Evolutionary conservation across 75 land plant species (phyloP), one percentile per base, ranked within the genome.

Genomic region (Selaginella tamariscina): DNA sequence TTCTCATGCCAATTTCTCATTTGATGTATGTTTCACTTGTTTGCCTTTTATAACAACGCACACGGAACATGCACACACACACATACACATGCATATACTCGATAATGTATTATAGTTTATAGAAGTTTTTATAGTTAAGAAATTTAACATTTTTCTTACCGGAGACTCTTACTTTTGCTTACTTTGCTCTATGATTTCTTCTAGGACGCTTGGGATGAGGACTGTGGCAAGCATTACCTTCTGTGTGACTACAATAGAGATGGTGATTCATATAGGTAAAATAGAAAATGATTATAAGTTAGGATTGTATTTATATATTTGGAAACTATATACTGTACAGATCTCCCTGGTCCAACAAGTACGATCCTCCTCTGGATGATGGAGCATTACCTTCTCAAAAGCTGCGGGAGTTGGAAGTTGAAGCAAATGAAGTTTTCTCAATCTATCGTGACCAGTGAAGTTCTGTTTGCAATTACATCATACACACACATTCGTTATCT

Each of bases 361-460:
- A 84, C 76, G 64, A 75, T 65, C 98, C 98, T 27, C 79, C 85
- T 24, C 65, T 92, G 73, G 98, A 89, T 68, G 98, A 89, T 70
- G 90, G 88, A 1, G 65, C 78, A 1, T 70, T 65, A 31, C 98
- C 98, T 18, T 84, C 98, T 5, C 9, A 69, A 55, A 78, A 81
- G 24, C 68, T 92, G 70, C 86, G 98, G 72, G 82, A 82, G 66
- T 81, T 92, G 68, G 95, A 92, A 82, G 64, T 81, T 65, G 94
- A 92, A 76, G 98, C 95, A 26, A 92, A 92, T 75, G 90, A 92
- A 1, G 72, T 92, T n/a, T 92, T 92, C 69, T 72, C 93, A 2
- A 75, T 92, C 26, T 92, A 92, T 69, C 88, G 98, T 89, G 98
- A 92, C 88, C 95, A 92, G 98, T 92, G 84, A 92, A 84, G 81